Conservation (phyloP, 306 rosid species). For the Casuarina cunninghamiana region DNA sequence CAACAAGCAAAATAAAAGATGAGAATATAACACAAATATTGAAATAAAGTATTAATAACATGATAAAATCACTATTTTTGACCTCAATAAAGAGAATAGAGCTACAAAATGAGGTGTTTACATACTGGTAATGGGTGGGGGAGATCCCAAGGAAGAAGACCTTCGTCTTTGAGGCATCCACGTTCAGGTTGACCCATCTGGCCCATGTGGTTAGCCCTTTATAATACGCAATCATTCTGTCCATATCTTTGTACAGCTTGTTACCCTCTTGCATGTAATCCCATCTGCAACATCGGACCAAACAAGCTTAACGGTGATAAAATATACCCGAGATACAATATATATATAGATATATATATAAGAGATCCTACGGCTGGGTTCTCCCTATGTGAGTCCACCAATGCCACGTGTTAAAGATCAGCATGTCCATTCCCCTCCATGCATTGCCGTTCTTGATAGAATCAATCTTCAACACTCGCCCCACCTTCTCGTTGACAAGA, state of each 20-base stretch:
- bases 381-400: conserved; percentile 96
- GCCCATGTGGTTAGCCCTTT: conserved; percentile 86
- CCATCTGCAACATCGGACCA: conserved; percentile 52
- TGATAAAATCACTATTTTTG: too few relatives aligned
- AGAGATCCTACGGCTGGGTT: conserved; percentile 69
- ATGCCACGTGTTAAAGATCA: conserved; percentile 92
- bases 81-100: not conserved
- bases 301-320: not conserved
- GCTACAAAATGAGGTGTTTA: not conserved
- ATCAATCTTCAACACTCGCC: conserved; percentile 75
- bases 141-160: conserved; percentile 94
- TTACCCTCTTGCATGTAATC: conserved; percentile 61
- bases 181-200: conserved; percentile 66
- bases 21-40: too few relatives aligned
- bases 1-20: too few relatives aligned
- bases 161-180: conserved; percentile 70
- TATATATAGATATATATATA: too few relatives aligned
- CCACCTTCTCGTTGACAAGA: conserved; percentile 58
- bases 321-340: too few relatives aligned
- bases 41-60: too few relatives aligned
- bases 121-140: conserved; percentile 87
- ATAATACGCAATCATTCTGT: conserved; percentile 69
- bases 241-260: conserved; percentile 72
- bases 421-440: conserved; percentile 80
- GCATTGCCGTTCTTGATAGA: conserved; percentile 68